Base-by-base conservation (phyloP, 2,329 filamentous ascomycete genomes). In the Trichoderma endophyticum region DNA sequence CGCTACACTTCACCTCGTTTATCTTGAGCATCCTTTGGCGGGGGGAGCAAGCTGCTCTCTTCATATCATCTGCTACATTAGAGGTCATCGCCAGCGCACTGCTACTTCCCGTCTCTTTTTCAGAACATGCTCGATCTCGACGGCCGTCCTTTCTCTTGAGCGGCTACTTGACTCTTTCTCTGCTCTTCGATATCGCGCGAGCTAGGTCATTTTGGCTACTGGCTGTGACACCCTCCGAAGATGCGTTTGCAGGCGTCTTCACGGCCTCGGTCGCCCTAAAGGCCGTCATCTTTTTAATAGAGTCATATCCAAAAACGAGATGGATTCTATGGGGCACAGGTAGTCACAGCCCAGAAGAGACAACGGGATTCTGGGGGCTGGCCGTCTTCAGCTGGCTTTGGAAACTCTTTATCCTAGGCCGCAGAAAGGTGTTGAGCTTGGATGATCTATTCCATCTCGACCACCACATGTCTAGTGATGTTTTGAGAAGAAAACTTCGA, bases 181-280 rank as follows among this genome's bases (percentile, higher is more conserved):
- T 84, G 0, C 74, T 87, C 1, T 79, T 86, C 28, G 86, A 87
- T 48, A 75, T 81, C 3, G 80, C 80, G 0, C 83, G 83, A 71
- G 77, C 78, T 0, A 79, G 86, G 6, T 71, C 73, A 8, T 72
- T 77, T 4, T 70, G 71, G 69, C 43, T 70, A 1, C 28, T 71
- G 3, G 70, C 71, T 3, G 56, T 48, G 15, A 73, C 77, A 81
- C 80, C 2, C 26, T 8, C 18, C 11, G 51, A 71, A 11, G 9
- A 24, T 24, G 30, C 54, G 6, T 80, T 77, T 57, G 77, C 80
- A 0, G 76, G 78, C 3, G 71, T 84, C 1, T 82, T 83, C 28
- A 82, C 80, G 2, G 76, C 78, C 0, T 78, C 79, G 0, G 70
- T 83, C 4, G 80, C 73, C 1, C 24, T 83, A 60, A 86, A 85